A percentile compares a stretch with the other conserved stretches of the same genome.
These are phyloP conservation scores for Xylariaceae sp. DNA, from an alignment of 2,329 filamentous ascomycete genomes.

Conservation along the genomic window DNA sequence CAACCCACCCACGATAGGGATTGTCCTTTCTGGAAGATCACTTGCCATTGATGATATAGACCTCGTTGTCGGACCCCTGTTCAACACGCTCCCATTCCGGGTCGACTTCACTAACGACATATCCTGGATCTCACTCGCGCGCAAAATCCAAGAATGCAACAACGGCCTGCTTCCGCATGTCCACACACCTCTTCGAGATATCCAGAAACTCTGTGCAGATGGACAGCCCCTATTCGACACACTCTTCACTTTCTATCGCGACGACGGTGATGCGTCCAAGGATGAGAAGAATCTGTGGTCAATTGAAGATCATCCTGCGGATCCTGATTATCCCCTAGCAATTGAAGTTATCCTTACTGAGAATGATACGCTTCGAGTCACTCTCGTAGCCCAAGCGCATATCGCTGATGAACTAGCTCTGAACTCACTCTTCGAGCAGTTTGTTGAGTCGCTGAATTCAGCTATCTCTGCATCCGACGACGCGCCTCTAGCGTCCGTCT, in stretches of 20 bases:
- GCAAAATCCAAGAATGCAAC: conserved; percentile 65
- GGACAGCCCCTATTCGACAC: conserved; percentile 66
- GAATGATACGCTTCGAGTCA: conserved; percentile 47
- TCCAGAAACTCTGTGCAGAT: conserved; percentile 70
- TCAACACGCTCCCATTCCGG: conserved; percentile 80
- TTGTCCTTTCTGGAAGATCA: conserved; percentile 73
- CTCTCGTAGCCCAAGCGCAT: conserved; percentile 52
- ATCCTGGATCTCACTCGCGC: conserved; percentile 57
- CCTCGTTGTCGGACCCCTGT: conserved; percentile 70
- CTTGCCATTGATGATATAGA: conserved; percentile 63
- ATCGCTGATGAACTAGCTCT: conserved; percentile 33
- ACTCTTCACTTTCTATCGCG: conserved; percentile 74
- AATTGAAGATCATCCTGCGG: conserved; percentile 41
- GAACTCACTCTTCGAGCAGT: conserved; percentile 35
- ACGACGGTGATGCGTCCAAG: conserved; percentile 30
- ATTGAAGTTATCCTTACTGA: conserved; percentile 61
- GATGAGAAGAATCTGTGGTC: conserved; percentile 47
- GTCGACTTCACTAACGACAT: conserved; percentile 39
- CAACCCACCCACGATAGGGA: conserved; percentile 55
- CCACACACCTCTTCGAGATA: conserved; percentile 70
- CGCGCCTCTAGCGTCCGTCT: neutral
- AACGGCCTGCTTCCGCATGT: conserved; percentile 64
- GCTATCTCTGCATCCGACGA: conserved; percentile 22
- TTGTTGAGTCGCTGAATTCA: conserved; percentile 32
- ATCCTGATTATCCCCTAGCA: conserved; percentile 69